Base-by-base conservation (phyloP, 805 yeast genomes). In the Nakazawaea peltata region DNA sequence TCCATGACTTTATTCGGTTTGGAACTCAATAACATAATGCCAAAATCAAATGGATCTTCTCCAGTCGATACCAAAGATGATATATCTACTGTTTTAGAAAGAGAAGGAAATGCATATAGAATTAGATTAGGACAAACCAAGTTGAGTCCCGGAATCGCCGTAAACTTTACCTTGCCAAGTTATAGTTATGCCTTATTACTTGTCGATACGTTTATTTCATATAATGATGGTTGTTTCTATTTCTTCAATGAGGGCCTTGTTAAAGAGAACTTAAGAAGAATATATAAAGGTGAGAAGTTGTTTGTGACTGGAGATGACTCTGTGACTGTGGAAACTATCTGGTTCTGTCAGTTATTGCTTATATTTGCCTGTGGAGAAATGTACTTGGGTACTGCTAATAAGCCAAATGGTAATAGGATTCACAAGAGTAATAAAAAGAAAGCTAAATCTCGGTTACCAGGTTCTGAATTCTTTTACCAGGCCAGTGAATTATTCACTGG, bases 201-300 rank as follows among this genome's bases (percentile, higher is more conserved):
- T 32, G 82, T 82, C 10, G 90, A 82, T 49, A 77, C 85, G 0
- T 82, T 82, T 45, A 71, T 82, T 35, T 78, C 80, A 34, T 82
- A 81, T 53, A 82, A 82, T 47, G 92, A 81, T 54, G 92, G 88
- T 1, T 82, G 94, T 46, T 82, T 82, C 52, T 82, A 82, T 56
- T 82, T 82, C 48, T 82, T 82, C 60, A 82, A 82, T 50, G 94
- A 82, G 53, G 94, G 94, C 1, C 49, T 81, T 15, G 84, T 81
- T 17, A 81, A 81, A 48, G 72, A 73, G 44, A 78, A 74, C 41
- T 53, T 82, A 35, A 69, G 74, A 58, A 65, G 78, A 41, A 64
- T 81, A 16, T 82, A 80, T 51, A 71, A 78, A 19, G 30, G 39
- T 25, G 30, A 39, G 27, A 33, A 30, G 31, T 15, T 35, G 19